phyloP scores from a whole-genome alignment of 2,329 filamentous ascomycete species.

The Colletotrichum sp. region DNA sequence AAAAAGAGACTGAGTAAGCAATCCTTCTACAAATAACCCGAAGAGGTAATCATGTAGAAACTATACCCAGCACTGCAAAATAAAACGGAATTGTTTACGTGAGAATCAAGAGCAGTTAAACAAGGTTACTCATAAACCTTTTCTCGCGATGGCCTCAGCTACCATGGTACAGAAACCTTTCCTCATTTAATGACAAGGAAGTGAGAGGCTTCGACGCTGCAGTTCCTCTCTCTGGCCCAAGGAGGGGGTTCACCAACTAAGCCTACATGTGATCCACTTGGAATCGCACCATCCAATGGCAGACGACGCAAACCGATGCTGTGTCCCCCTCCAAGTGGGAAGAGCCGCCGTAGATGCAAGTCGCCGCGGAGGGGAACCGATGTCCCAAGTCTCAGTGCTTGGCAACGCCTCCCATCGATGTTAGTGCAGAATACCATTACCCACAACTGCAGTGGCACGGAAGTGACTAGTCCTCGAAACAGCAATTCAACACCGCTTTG shows the following conservation, averaged over 20 bases:
- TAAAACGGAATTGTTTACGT: no score
- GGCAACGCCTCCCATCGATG: neutral
- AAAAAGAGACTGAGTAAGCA: no score
- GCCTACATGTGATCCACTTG: slow-evolving; percentile 9
- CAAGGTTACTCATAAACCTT: neutral
- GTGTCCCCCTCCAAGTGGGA: neutral
- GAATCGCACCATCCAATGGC: slow-evolving; percentile 7
- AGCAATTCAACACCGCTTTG: neutral
- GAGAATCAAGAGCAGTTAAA: no score
- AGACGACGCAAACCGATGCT: neutral
- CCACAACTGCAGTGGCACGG: neutral
- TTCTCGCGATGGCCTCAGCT: neutral
- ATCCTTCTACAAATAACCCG: no score
- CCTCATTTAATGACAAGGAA: neutral
- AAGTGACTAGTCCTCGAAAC: neutral
- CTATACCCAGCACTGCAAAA: no score
- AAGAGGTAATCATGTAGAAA: no score
- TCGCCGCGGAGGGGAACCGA: neutral
- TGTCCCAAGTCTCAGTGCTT: neutral
- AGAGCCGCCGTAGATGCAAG: neutral
- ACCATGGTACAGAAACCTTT: neutral
- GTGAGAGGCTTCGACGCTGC: neutral
- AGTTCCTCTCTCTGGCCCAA: neutral
- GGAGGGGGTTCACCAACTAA: neutral
- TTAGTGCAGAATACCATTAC: neutral